Evolutionary conservation across 2,329 filamentous ascomycete genomes (phyloP), one percentile per base, ranked within the genome.

Genomic region (Tolypocladium tropicale): DNA sequence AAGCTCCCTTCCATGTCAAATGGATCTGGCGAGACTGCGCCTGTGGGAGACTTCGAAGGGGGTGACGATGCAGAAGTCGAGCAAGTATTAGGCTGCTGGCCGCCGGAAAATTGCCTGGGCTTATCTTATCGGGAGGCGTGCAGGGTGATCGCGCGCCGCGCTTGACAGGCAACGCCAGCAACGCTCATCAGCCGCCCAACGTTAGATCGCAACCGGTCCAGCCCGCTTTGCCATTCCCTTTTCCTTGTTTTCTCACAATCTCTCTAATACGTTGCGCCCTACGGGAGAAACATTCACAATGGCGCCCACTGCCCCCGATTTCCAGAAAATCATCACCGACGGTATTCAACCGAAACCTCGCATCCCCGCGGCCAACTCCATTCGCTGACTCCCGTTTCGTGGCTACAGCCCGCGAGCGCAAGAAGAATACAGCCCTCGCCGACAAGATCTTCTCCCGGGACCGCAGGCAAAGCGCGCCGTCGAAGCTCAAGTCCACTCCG

Each of bases 401-500:
- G 25, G 37, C 49, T 39, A 41, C 62, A 83, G 82, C 78, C 59
- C 85, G 87, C 59, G 79, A 88, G 68, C 82, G 84, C 68, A 87
- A 87, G 73, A 85, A 84, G 73, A 85, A 87, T 63, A 82, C 89
- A 66, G 78, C 75, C 4, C 80, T 90, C n/a, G 88, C 88, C 34
- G 79, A 87, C 63, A 78, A 81, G 66, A 89, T 92, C 66, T 85
- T 92, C 62, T 81, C 81, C 62, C 76, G 72, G 60, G 81, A 81
- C 66, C 82, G 85, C 62, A 72, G 78, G 36, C 71, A 79, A 54
- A 86, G 80, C 65, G 78, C 84, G 41, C 79, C 80, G 7, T 70
- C 72, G 48, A 78, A 71, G 57, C 67, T 74, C 56, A 81, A 75
- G 64, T 68, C 72, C 58, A 67, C 68, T 56, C 64, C 68, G 53